Evolutionary conservation across 2,329 filamentous ascomycete genomes (phyloP), one percentile per base, ranked within the genome.

Genomic region (Talaromyces sp.): DNA sequence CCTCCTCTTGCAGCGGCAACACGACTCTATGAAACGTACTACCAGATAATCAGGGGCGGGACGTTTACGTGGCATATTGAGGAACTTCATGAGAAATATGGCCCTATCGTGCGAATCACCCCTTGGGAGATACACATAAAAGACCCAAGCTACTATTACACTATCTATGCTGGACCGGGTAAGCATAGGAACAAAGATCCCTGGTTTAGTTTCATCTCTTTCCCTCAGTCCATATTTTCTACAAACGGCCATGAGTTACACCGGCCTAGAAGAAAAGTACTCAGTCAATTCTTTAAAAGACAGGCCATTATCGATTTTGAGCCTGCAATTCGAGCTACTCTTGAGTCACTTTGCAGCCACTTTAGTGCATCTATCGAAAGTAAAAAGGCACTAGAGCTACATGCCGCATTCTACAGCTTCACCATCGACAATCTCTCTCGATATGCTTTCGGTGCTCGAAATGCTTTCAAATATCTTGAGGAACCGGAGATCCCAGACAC

Each of bases 131-230:
- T 56, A 3, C 54, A 56, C 19, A 37, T 56, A 13, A 41, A 46
- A 17, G 51, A 53, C 22, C 47, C 54, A 4, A 29, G 51, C 4
- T 55, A 43, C 16, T 60, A 60, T 20, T 54, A 51, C 24, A 60
- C 49, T 5, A 42, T 60, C 11, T 60, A 60, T n/a, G 33, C 58
- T 2, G 56, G 58, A 1, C 58, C 58, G 3, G 37, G 17, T 7
- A 42, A 47, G 22, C 37, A 54, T 19, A 50, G 58, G 4, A 46
- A 60, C 20, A 58, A 61, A 33, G 51, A 61, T 9, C 39, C 46
- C 20, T 54, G 48, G 46, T 56, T 58, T 22, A 42, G 30, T 14
- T 48, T 27, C 7, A 51, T 53, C 5, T 39, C 22, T 11, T 44
- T 36, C 10, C 46, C 47, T 1, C 14, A 46, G 16, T 52, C 57